A percentile compares a stretch with the other conserved stretches of the same genome.
These are phyloP conservation scores for Alternaria gansuensis DNA, from an alignment of 2,329 filamentous ascomycete genomes.

Conservation along the genomic window DNA sequence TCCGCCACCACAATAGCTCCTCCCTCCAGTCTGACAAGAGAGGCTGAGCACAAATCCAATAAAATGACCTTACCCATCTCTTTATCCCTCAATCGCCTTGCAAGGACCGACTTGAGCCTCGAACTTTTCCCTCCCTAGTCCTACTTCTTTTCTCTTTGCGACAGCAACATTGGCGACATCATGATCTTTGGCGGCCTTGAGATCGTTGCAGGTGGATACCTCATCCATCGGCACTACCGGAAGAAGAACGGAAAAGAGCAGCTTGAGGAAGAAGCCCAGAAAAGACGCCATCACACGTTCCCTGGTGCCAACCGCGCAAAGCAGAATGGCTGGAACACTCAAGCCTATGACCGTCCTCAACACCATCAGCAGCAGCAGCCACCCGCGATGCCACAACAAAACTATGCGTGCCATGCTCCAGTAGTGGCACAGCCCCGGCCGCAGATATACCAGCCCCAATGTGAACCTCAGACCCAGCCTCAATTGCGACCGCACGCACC, in stretches of 20 bases:
- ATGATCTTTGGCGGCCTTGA: constrained; percentile 54
- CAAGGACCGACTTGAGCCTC: constrained; percentile 4
- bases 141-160: not conserved
- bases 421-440: constrained; percentile 15
- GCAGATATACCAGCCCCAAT: constrained; percentile 15
- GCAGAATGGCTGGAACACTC: constrained; percentile 25
- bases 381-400: constrained; percentile 31
- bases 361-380: constrained; percentile 24
- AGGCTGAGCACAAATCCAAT: constrained; percentile 34
- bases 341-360: constrained; percentile 26
- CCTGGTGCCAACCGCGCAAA: constrained; percentile 37
- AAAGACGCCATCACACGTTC: constrained; percentile 41
- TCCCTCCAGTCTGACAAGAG: constrained; percentile 29
- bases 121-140: constrained; percentile 3
- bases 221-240: constrained; percentile 48
- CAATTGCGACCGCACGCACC: constrained; percentile 29
- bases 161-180: constrained; percentile 26
- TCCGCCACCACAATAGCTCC: constrained; percentile 40
- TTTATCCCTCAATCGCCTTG: constrained; percentile 5
- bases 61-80: constrained; percentile 33
- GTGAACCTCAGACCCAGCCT: constrained; percentile 19
- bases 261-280: constrained; percentile 38
- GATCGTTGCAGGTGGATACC: constrained; percentile 48
- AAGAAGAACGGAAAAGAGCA: constrained; percentile 47
- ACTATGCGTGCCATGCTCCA: constrained; percentile 39